Conservation (phyloP, 1,284 basidiomycete species). For the Cronartium quercuum region DNA sequence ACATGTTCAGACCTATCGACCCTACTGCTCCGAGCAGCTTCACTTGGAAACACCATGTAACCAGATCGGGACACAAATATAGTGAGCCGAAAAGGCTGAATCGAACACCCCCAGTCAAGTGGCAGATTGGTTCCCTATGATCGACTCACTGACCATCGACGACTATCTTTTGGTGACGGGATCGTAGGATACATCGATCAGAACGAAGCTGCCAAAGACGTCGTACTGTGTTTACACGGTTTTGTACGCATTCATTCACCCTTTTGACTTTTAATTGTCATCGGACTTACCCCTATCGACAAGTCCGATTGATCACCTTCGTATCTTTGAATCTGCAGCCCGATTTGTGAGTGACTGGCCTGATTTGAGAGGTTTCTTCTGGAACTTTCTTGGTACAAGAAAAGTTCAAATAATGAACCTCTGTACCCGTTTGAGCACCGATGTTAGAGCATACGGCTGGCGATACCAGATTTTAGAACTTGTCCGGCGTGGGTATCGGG, state of each 20-base stretch:
- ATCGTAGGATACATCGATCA: slow-evolving; percentile 28
- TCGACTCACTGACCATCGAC: neutral
- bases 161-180: neutral
- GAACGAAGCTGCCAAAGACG: neutral
- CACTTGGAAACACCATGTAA: neutral
- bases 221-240: slow-evolving; percentile 25
- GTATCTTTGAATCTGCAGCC: neutral
- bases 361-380: neutral
- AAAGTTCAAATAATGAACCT: neutral
- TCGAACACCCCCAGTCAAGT: neutral
- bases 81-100: neutral
- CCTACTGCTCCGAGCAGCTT: neutral
- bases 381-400: neutral
- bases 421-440: no score
- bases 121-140: neutral
- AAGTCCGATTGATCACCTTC: neutral
- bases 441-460: slow-evolving; percentile 22
- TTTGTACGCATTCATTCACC: slow-evolving; percentile 10
- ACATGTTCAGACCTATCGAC: no score
- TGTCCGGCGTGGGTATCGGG: slow-evolving; percentile 6
- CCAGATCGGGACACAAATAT: neutral
- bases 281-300: neutral
- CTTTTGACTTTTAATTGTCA: neutral
- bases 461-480: slow-evolving; percentile 26
- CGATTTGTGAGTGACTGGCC: neutral